Percentiles rank a stretch among this genome's conserved stretches.
Evolutionary conservation across 2,329 filamentous ascomycete species (phyloP).

Genomic region (Aspergillus texensis): DNA sequence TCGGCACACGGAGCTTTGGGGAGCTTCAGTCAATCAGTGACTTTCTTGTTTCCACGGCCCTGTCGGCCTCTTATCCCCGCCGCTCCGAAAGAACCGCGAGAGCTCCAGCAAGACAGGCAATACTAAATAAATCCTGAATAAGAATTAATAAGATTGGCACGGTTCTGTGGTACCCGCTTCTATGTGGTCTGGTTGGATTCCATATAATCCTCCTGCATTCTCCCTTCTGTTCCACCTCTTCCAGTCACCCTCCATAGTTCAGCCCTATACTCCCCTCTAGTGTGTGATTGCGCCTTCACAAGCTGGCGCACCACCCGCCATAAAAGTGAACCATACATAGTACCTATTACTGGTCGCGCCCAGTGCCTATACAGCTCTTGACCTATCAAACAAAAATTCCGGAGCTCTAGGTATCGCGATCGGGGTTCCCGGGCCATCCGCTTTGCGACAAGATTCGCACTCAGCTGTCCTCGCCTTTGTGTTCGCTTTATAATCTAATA

Average conservation of each 20-base stretch:
- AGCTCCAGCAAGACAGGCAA: not conserved
- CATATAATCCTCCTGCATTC: conserved; percentile 3
- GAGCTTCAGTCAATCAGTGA: conserved; percentile 6
- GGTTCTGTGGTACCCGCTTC: not conserved
- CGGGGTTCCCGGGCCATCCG: conserved; percentile 1
- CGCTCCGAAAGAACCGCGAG: conserved; percentile 25
- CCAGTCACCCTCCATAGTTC: conserved; percentile 17
- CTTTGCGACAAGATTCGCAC: conserved; percentile 3
- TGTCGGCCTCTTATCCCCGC: conserved; percentile 33
- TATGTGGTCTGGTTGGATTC: conserved; percentile 6
- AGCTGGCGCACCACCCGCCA: not conserved
- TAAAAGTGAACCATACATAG: not conserved
- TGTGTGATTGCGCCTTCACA: conserved; percentile 1
- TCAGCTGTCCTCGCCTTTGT: not conserved
- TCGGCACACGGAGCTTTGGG: conserved; percentile 24
- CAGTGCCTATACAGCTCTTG: not conserved
- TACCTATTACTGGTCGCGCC: not conserved
- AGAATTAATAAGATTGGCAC: conserved; percentile 18
- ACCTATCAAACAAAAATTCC: not conserved
- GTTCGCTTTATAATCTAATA: not conserved
- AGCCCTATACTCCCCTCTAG: conserved; percentile 15
- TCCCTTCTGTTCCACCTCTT: not conserved
- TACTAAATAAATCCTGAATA: conserved; percentile 11
- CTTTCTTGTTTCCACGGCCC: conserved; percentile 32
- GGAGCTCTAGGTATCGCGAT: not conserved